Evolutionary conservation across 2,329 filamentous ascomycete species (phyloP), one percentile per base, ranked within the genome.

Genomic region (Fusarium setosum): DNA sequence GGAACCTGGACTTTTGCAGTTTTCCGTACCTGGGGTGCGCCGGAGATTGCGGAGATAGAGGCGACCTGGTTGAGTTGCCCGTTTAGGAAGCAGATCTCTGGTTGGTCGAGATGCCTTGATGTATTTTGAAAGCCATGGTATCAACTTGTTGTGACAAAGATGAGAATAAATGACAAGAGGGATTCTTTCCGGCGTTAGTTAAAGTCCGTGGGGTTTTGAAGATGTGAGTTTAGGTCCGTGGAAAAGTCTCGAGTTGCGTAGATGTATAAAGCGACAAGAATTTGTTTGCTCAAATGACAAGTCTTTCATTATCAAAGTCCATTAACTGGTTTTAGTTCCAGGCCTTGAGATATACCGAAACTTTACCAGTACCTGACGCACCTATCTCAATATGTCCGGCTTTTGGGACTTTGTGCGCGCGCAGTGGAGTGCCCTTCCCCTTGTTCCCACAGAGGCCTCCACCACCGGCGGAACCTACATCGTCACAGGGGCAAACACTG

Each of bases 21-120:
- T 49, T 21, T 35, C 47, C 31, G 48, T 40, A 15, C n/a, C n/a
- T n/a, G 23, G 15, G 18, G 18, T 4, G 15, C 17, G 15, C 24
- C 37, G 48, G 48, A 40, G 34, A 37, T 51, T 51, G 21, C 48
- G 48, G 48, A 31, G 48, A 51, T 51, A 40, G 34, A 17, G 10
- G 10, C 13, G 3, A 29, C 23, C 11, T 20, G n/a, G 32, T n/a
- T 29, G 23, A 12, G 34, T 11, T 51, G 37, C 48, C 48, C 7
- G 20, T 40, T 40, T 21, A 10, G 48, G 48, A 51, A 51, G 23
- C 31, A 12, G 17, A 29, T 29, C 48, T 51, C 34, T 18, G 34
- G 24, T 31, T 51, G 47, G 47, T 26, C 32, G 23, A 51, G 34
- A 29, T 4, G 18, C 34, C 17, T 23, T n/a, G 17, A n/a, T n/a